These are phyloP conservation scores for Suillus hirtellus DNA, from an alignment of 768 basidiomycete genomes.

Conservation along the genomic window DNA sequence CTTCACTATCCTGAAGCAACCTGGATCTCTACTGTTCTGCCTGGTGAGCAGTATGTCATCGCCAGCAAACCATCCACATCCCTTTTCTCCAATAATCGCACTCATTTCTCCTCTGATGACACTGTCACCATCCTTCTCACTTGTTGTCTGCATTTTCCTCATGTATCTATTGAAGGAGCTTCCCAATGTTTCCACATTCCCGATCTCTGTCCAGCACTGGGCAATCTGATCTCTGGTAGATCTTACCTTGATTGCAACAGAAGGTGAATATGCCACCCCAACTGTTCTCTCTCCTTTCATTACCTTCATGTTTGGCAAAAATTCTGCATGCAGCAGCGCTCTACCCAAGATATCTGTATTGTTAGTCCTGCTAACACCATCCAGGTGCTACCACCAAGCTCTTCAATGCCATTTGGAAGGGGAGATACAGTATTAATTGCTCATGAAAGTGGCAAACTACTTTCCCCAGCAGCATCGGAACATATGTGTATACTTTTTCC, in stretches of 20 bases:
- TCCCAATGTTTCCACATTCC: neutral
- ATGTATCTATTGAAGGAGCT: conserved; percentile 5
- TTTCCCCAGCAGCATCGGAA: neutral
- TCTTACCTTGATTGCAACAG: conserved; percentile 1
- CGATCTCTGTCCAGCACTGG: conserved; percentile 14
- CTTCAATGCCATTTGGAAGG: conserved; percentile 5
- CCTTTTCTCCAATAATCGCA: conserved; percentile 3
- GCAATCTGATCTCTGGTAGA: conserved; percentile 5
- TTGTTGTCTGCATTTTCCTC: conserved; percentile 6
- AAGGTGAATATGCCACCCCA: neutral
- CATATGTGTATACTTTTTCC: neutral
- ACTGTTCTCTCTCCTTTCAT: conserved; percentile 11
- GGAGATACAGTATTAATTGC: conserved; percentile 11
- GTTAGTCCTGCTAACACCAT: conserved; percentile 14
- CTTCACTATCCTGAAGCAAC: conserved; percentile 7
- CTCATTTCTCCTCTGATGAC: conserved; percentile 3
- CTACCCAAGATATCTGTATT: conserved; percentile 3
- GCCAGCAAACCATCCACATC: conserved; percentile 2
- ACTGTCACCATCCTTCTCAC: conserved; percentile 4
- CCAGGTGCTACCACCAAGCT: conserved; percentile 11
- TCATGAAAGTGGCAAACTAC: conserved; percentile 13
- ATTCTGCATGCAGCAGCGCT: conserved; percentile 12
- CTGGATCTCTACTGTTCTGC: conserved; percentile 6
- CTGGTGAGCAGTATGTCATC: neutral
- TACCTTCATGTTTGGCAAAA: conserved; percentile 10